Base-by-base conservation (phyloP, 495 filamentous ascomycete species). In the Hypoxylon cercidicola region DNA sequence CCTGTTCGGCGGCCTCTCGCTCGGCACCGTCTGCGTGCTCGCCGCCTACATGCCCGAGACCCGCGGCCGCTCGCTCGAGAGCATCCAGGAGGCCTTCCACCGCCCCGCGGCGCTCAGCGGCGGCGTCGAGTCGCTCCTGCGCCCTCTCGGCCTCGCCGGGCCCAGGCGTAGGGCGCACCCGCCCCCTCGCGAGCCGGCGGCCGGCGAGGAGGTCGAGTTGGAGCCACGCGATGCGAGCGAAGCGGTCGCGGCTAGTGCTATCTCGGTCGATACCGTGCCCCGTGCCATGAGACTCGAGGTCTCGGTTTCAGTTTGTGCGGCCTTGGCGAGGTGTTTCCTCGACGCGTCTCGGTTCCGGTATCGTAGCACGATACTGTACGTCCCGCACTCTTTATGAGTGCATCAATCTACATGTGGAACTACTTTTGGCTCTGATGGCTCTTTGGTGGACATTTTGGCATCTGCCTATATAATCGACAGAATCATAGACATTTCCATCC, bases 31-130 rank as follows among this genome's bases (percentile, higher is more conserved):
- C 0, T 34, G 75, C 11, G 79, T 88, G 0, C 82, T 84, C 47
- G 70, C 75, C 4, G 32, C 80, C 0, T 85, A 75, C 44, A 89
- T 89, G 85, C 85, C 84, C 1, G 87, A 89, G 70, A 89, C 87
- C 0, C 78, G 82, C 44, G 85, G 85, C 0, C 72, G 75, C 10
- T 80, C 79, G 0, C 73, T 90, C 25, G 84, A 87, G 54, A 79
- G 81, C 48, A 88, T 89, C 60, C 81, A 88, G 37, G 79, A 79
- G 11, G 81, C 80, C 0, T 88, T 88, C 51, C 69, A 74, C n/a
- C 44, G 55, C 2, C 71, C 63, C 3, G 4, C 65, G 12, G 49
- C 48, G 1, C 39, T 71, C 7, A 64, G 65, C 13, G 57, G 69
- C 11, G 58, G 35, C 18, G 11, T 62, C 13, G 20, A 45, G 15